Evolutionary conservation across 2,329 filamentous ascomycete genomes (phyloP), one percentile per base, ranked within the genome.

Genomic region (Alternaria angustiovoidea): DNA sequence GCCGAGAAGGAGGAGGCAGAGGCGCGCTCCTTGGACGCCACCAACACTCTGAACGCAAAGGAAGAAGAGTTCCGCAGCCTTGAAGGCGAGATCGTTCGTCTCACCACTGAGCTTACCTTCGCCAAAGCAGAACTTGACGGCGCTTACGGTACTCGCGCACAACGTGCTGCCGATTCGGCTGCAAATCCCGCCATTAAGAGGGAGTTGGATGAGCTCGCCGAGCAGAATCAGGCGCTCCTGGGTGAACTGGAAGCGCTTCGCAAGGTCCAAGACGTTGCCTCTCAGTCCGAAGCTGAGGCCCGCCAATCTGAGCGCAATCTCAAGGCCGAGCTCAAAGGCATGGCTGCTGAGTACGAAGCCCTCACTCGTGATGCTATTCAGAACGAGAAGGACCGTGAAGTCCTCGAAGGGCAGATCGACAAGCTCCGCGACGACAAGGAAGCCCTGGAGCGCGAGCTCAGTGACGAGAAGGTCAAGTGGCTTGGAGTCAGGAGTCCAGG

Each of bases 71-170:
- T 78, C 47, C 72, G 73, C 32, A 69, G 70, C 42, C 68, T 90
- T 38, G 88, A 90, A 72, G 82, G 85, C 56, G 87, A 91, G 70
- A 83, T 91, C 51, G 88, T 90, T 4, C 83, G 87, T 53, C 81
- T 90, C 6, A 88, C 88, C 36, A 91, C 89, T 2, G 89, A 98
- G 81, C 86, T 98, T 42, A 96, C 94, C n/a, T 90, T 98, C 67
- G 93, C 91, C 26, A 88, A 89, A 73, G 92, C 94, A 54, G 94
- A 98, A 78, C 91, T 98, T 26, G 95, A 97, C 70, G 93, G 93
- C 63, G 96, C 96, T 74, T 97, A 98, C 75, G 95, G 95, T 41
- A 87, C 85, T n/a, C 84, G 89, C 52, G 86, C 88, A 9, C 84
- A 91, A 74, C 86, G 89, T 32, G 88, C 88, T 12, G 89, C 88